Evolutionary conservation across 495 filamentous ascomycete species (phyloP).

Genomic region (Terfezia boudieri): DNA sequence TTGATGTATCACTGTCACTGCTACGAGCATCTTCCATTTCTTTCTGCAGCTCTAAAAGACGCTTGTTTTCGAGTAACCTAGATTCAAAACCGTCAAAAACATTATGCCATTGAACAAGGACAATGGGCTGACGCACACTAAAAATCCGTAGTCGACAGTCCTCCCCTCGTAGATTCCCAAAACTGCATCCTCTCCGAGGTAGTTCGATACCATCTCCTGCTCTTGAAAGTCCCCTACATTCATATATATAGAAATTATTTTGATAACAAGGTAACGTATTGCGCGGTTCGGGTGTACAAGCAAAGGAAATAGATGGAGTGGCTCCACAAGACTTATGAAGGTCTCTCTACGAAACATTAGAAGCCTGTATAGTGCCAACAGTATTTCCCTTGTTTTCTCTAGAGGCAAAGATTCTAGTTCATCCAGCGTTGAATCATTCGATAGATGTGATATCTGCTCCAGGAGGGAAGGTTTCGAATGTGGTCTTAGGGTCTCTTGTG

Average conservation of each 20-base stretch:
- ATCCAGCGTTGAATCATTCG: not conserved
- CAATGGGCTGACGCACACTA: conserved; percentile 21
- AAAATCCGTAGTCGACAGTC: conserved; percentile 60
- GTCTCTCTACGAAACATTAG: conserved; percentile 11
- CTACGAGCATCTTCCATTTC: conserved; percentile 4
- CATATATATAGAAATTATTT: conserved; percentile 55
- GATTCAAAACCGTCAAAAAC: too few species aligned
- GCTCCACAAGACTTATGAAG: conserved; percentile 8
- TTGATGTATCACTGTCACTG: not conserved
- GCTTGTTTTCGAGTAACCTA: not conserved
- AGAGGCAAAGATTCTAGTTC: not conserved
- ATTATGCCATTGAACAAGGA: not conserved
- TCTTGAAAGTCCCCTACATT: conserved; percentile 58
- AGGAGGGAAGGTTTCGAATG: conserved; percentile 1
- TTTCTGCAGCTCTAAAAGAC: not conserved
- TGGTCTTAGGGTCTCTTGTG: conserved; percentile 7
- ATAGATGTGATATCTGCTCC: not conserved
- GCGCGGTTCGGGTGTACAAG: conserved; percentile 20
- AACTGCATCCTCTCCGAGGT: conserved; percentile 39
- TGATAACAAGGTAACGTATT: conserved; percentile 59
- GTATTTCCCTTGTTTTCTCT: not conserved
- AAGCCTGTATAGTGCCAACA: conserved; percentile 14
- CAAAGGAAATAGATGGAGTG: conserved; percentile 6
- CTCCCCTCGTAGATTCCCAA: conserved; percentile 53
- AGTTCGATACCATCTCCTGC: conserved; percentile 40